phyloP scores from a whole-genome alignment of 352 stramenopile genomes.

The Plasmopara muralis region DNA sequence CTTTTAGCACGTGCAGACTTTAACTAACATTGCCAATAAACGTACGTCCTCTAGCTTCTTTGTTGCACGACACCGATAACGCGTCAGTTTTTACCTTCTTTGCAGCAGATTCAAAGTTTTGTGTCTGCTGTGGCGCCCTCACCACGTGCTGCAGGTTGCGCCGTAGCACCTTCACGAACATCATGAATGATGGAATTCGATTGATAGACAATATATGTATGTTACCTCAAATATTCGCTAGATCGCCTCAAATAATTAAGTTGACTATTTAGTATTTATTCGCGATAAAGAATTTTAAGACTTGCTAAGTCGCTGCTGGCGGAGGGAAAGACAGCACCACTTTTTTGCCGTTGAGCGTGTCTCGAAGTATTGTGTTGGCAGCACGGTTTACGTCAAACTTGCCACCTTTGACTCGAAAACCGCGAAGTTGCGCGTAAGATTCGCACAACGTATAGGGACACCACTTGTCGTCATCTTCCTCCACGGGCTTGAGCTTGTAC shows the following conservation, averaged over 20 bases:
- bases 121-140: conserved; percentile 9
- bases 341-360: conserved; percentile 79
- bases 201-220: too few species aligned
- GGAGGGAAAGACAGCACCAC: conserved; percentile 74
- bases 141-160: conserved; percentile 21
- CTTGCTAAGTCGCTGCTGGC: conserved; percentile 8
- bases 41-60: conserved; percentile 17
- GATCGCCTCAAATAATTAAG: too few species aligned
- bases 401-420: conserved; percentile 68
- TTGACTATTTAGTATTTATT: too few species aligned
- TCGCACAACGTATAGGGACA: conserved; percentile 72
- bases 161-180: conserved; percentile 22
- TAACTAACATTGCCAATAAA: not conserved
- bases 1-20: conserved; percentile 5
- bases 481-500: conserved; percentile 75
- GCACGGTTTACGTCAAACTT: conserved; percentile 71
- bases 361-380: conserved; percentile 62
- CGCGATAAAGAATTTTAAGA: too few species aligned
- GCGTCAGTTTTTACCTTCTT: conserved; percentile 29
- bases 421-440: conserved; percentile 62
- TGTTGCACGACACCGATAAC: conserved; percentile 3
- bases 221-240: too few species aligned
- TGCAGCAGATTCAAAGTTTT: conserved; percentile 16
- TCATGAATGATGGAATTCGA: too few species aligned
- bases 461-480: conserved; percentile 69